Evolutionary conservation across 495 filamentous ascomycete species (phyloP), one percentile per base, ranked within the genome.

Genomic region (Chaetomidium leptoderma): DNA sequence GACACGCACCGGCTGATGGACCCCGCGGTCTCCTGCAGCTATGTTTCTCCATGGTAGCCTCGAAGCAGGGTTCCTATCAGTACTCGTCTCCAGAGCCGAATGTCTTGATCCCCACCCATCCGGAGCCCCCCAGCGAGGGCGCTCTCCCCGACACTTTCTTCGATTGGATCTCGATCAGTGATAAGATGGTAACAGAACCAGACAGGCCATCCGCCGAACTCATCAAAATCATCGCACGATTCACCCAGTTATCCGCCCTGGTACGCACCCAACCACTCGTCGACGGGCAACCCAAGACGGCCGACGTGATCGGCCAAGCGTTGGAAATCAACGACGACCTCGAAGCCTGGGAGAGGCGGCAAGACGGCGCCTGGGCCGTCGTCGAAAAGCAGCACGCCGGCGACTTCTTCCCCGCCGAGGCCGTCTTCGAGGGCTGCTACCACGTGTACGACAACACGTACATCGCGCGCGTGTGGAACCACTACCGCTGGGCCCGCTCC

Each of bases 401-500:
- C 2, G 49, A 61, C 14, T 57, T 67, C 39, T 71, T 73, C 36
- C 74, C 75, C 1, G 57, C 72, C 3, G 63, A 70, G 4, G 72
- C 67, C 21, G 70, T 81, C 37, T 85, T 83, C 59, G 76, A 80
- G 40, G 76, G 80, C 32, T 72, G 76, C 55, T 88, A 85, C 63
- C 83, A 88, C 61, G 64, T 77, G 16, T 88, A 88, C 62, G 63
- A 63, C 5, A 77, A 79, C 49, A 74, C 81, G 39, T 86, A 82
- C 81, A 70, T 77, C 27, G 76, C 76, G 16, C 73, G 79, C 23
- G 72, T 80, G 26, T 85, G 81, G 80, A 88, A 85, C 54, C 77
- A 84, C 51, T 86, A 83, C 61, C 82, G 86, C 30, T 81, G 79
- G 67, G 75, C 81, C 2, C 80, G 82, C 27, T 80, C 86, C 40